Percentiles rank a stretch among this genome's conserved stretches.
phyloP scores from a whole-genome alignment of 2,329 filamentous ascomycete species.

The Plectosphaerella sp. region DNA sequence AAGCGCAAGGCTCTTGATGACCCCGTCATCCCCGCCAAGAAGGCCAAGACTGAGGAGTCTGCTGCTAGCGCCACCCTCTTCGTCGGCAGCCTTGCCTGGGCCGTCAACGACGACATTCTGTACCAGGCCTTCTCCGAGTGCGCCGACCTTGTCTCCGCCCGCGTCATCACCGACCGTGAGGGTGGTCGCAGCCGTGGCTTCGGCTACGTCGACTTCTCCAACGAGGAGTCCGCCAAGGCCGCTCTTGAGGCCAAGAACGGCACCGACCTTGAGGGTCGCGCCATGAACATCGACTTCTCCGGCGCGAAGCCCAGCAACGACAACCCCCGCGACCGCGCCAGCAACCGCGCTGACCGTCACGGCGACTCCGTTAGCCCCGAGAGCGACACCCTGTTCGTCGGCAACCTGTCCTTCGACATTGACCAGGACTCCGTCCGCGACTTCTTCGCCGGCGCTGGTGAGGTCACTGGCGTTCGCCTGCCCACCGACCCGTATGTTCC shows the following conservation, averaged over 20 bases:
- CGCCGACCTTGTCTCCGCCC: constrained; percentile 66
- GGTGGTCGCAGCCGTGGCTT: constrained; percentile 84
- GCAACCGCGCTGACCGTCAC: constrained; percentile 62
- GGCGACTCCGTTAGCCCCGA: constrained; percentile 77
- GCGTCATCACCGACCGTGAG: constrained; percentile 79
- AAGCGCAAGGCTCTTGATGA: constrained; percentile 63
- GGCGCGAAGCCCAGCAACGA: constrained; percentile 57
- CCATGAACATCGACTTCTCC: constrained; percentile 76
- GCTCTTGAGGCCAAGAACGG: constrained; percentile 73
- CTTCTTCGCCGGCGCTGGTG: constrained; percentile 68
- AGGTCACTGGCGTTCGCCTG: constrained; percentile 75
- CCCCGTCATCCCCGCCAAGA: constrained; percentile 50
- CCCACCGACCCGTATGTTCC: constrained; percentile 71
- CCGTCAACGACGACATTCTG: constrained; percentile 79
- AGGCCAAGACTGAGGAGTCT: constrained; percentile 54
- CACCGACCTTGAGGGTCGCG: constrained; percentile 67
- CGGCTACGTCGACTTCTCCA: constrained; percentile 85
- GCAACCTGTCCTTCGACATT: constrained; percentile 82
- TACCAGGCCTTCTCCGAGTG: constrained; percentile 76
- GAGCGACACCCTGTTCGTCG: constrained; percentile 84
- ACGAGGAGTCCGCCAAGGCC: constrained; percentile 61
- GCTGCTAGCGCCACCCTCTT: constrained; percentile 66
- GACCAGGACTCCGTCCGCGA: constrained; percentile 71
- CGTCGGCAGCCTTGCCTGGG: constrained; percentile 88
- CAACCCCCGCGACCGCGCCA: constrained; percentile 50